Evolutionary conservation across 1,284 basidiomycete species (phyloP), one percentile per base, ranked within the genome.

Genomic region (Trichosporon sp.): DNA sequence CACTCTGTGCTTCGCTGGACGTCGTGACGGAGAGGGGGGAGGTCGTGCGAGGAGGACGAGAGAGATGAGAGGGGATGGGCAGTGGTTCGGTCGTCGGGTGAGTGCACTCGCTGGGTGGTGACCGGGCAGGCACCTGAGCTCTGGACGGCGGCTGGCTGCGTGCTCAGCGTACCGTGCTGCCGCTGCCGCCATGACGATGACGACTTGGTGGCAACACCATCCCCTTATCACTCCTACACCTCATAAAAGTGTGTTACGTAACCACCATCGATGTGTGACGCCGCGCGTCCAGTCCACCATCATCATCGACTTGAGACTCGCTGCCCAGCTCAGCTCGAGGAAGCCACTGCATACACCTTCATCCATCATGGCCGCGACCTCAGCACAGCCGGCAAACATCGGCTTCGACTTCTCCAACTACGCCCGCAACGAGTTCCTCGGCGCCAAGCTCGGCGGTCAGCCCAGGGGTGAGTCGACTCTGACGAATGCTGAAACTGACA

Each of bases 391-490:
- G 7, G 70, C 75, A 47, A 66, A 67, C 64, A 72, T 79, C 44
- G 91, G 90, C 5, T 92, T 92, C 80, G 88, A 92, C 80, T 92
- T 92, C 76, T 87, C 88, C 58, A 90, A 90, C 82, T 85, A 87
- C 73, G 76, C 75, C 68, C 92, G 95, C 73, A 97, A 98, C 81
- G 86, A 88, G 74, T 92, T 91, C 81, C 85, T 98, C 69, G 85
- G 81, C 11, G 68, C 75, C 25, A 70, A 76, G 15, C 70, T 82
- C 67, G 77, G 77, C 62, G 80, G 79, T 15, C 86, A 67, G 85
- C 88, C 72, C 88, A 80, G 78, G 70, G 78, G 79, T 80, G 65
- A 68, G 77, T 71, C 23, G 8, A 21, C 27, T 5, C 0, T 0
- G 9, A n/a, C 13, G 2, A 23, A 6, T 18, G 53, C 15, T 6